Evolutionary conservation across 139 green algal genomes (phyloP).

Genomic region (Tetradesmus lagerheimii): DNA sequence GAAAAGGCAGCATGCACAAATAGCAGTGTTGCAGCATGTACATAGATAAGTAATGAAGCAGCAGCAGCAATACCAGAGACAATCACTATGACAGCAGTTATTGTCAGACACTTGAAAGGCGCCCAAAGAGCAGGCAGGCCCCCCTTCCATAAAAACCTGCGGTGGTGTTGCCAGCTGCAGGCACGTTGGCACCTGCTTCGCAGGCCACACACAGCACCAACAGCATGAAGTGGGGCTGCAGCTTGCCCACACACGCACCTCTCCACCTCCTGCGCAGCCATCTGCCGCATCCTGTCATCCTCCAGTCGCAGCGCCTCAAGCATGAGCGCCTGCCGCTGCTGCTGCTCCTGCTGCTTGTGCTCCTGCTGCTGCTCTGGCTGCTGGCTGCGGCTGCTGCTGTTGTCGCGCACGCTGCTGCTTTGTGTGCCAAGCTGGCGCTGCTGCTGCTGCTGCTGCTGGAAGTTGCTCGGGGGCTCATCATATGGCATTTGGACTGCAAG

Average conservation of each 20-base stretch:
- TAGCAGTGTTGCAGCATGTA: background rate
- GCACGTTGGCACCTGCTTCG: too few relatives aligned
- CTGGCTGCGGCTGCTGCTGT: conserved; percentile 10
- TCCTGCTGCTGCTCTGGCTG: conserved; percentile 14
- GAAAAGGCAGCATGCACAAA: background rate
- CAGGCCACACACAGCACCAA: too few relatives aligned
- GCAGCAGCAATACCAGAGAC: too few relatives aligned
- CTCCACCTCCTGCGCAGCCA: conserved; percentile 26
- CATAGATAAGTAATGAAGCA: too few relatives aligned
- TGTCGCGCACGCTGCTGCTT: background rate
- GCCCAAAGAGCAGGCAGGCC: too few relatives aligned
- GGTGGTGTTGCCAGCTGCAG: too few relatives aligned
- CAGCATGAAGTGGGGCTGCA: too few relatives aligned
- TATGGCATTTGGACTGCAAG: conserved; percentile 8
- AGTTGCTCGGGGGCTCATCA: background rate
- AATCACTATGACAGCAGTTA: too few relatives aligned
- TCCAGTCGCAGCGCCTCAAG: conserved; percentile 31
- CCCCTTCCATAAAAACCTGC: too few relatives aligned
- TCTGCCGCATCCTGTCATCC: conserved; percentile 7
- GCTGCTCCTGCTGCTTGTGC: conserved; percentile 9
- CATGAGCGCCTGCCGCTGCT: conserved; percentile 21
- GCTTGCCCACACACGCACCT: background rate
- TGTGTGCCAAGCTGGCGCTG: background rate
- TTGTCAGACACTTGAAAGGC: too few relatives aligned
- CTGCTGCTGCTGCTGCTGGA: background rate